Base-by-base conservation (phyloP, 768 basidiomycete species). In the Auriscalpium orientale region DNA sequence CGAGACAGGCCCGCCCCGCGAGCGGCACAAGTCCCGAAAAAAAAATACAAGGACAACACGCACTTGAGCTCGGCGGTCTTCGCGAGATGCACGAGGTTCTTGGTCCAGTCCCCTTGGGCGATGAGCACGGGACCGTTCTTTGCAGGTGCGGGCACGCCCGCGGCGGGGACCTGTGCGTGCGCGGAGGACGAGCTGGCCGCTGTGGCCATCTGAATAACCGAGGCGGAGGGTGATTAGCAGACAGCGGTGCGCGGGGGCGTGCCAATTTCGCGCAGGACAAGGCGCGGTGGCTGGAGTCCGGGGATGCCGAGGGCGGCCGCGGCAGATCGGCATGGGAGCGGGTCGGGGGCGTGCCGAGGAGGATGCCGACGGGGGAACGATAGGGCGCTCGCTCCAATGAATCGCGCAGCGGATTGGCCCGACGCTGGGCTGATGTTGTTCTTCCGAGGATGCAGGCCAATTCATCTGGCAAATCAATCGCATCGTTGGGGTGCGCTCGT, bases 31-130 rank as follows among this genome's bases (percentile, higher is more conserved):
- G 18, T 22, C 43, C 48, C 15, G 53, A 7, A 9, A 22, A 15
- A 13, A 48, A 16, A 16, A 51, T 21, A 20, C 43, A 53, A 40
- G 28, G 40, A 28, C 35, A 49, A 21, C 7, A 79, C 87, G 63
- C 68, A 92, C 90, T 92, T 92, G 65, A 92, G 78, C 67, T 92
- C 90, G 9, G 90, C 90, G 1, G 87, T 89, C 73, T 89, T 91
- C 7, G 90, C 90, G 11, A 92, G 78, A 52, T 91, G 87, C 35
- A 92, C 85, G 45, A 92, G 78, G 69, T 90, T 87, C 63, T 85
- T 87, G 28, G 88, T 90, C 90, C 90, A 92, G 68, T 91, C 89
- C 9, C 89, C 90, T 18, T 82, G 84, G 4, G 90, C 88, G 49
- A 92, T 77, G 51, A 90, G 55, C 12, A 58, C 58, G 12, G 53